phyloP scores from a whole-genome alignment of 2,329 filamentous ascomycete genomes.

The Xylaria sp. region DNA sequence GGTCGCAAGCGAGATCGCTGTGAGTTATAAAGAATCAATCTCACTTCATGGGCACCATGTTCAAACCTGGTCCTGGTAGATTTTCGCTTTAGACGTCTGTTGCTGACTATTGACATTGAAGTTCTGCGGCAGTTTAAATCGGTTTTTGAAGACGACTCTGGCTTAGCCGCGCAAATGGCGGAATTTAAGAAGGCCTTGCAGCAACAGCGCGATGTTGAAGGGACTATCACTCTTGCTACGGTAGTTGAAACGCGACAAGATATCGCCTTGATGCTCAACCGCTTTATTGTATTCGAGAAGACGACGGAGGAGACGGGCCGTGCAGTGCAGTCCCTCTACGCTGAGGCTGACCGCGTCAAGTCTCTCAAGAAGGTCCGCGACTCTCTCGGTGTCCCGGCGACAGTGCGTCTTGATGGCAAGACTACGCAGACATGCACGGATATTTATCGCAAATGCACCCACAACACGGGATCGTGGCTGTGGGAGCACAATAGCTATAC shows the following conservation, averaged over 20 bases:
- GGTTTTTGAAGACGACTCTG: conserved; percentile 35
- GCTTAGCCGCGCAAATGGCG: conserved; percentile 29
- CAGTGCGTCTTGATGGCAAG: conserved; percentile 31
- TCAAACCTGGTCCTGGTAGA: too few relatives aligned
- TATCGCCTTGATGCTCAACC: background rate
- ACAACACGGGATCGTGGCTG: conserved; percentile 26
- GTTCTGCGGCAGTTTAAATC: conserved; percentile 29
- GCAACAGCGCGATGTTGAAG: conserved; percentile 33
- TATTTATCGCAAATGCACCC: conserved; percentile 19
- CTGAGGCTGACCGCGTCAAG: conserved; percentile 30
- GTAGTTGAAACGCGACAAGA: conserved; percentile 16
- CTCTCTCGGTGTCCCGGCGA: conserved; percentile 24
- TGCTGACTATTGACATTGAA: too few relatives aligned
- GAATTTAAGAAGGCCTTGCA: conserved; percentile 29
- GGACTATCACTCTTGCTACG: conserved; percentile 32
- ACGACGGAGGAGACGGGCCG: conserved; percentile 20
- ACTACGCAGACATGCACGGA: conserved; percentile 35
- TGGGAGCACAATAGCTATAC: conserved; percentile 25
- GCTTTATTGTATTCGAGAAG: conserved; percentile 23
- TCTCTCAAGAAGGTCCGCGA: conserved; percentile 31
- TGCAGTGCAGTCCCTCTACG: conserved; percentile 23
- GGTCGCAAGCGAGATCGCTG: conserved; percentile 30
- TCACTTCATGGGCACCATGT: too few relatives aligned
- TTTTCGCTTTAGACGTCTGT: too few relatives aligned
- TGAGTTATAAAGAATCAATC: too few relatives aligned